Conservation (phyloP, 208 protist genomes). For the Balamuthia mandrillaris region DNA sequence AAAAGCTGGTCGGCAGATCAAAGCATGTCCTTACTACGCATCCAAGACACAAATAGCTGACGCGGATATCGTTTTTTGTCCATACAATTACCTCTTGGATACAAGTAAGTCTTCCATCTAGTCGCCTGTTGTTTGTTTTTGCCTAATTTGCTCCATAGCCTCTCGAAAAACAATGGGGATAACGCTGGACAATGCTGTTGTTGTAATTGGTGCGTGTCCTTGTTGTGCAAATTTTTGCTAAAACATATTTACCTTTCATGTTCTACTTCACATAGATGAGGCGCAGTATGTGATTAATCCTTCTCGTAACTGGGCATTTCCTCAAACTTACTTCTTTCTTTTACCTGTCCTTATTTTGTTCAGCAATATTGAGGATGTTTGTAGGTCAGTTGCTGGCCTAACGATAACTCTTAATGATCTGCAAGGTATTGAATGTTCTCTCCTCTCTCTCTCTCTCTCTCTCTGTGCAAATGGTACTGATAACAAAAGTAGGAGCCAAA, state of each 20-base stretch:
- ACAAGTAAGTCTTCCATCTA: too few species aligned
- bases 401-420: background rate
- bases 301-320: too few species aligned
- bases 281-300: constrained; percentile 37
- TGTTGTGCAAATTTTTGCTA: too few species aligned
- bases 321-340: background rate
- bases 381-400: background rate
- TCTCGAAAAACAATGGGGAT: background rate
- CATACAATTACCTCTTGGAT: constrained; percentile 34
- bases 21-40: constrained; percentile 30
- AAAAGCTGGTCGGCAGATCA: too few species aligned
- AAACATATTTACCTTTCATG: too few species aligned
- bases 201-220: too few species aligned
- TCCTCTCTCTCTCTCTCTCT: background rate
- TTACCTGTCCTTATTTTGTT: background rate
- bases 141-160: too few species aligned
- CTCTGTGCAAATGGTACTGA: too few species aligned
- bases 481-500: too few species aligned
- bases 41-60: background rate
- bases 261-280: constrained; percentile 16
- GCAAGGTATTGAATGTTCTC: background rate
- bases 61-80: constrained; percentile 32
- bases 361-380: constrained; percentile 55
- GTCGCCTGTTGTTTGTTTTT: too few species aligned
- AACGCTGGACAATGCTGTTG: background rate